Conservation (phyloP, 1,284 basidiomycete genomes). For the Trichosporon inkin region DNA sequence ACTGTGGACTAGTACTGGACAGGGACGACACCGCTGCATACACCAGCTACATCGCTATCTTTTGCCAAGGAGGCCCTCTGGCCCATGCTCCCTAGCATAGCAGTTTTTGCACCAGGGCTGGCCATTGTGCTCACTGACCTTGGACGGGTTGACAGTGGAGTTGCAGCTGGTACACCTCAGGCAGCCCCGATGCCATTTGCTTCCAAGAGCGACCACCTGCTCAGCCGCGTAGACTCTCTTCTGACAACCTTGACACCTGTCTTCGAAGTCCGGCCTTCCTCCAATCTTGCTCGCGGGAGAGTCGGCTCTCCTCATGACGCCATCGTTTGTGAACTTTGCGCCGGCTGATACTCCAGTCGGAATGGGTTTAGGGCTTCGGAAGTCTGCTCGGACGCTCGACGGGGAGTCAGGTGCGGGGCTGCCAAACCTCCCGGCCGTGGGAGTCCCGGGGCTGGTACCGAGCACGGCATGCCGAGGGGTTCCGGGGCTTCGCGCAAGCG, state of each 20-base stretch:
- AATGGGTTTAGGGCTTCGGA: constrained; percentile 18
- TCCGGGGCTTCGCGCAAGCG: background rate
- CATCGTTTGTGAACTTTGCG: constrained; percentile 5
- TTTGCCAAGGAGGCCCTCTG: constrained; percentile 41
- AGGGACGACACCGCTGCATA: background rate
- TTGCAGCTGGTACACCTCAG: constrained; percentile 42
- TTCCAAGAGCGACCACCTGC: constrained; percentile 32
- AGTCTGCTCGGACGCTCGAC: constrained; percentile 1
- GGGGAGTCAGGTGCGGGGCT: background rate
- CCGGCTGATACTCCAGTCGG: constrained; percentile 14
- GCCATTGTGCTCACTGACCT: constrained; percentile 59
- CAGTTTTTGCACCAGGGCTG: constrained; percentile 47
- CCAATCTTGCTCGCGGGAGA: constrained; percentile 35
- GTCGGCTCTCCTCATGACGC: constrained; percentile 14
- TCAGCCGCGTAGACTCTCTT: constrained; percentile 50
- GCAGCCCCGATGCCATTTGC: constrained; percentile 46
- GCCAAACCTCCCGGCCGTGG: background rate
- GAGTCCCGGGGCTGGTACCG: constrained; percentile 2
- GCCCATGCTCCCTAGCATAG: constrained; percentile 45
- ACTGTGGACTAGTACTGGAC: too few species aligned
- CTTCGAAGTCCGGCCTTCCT: constrained; percentile 33
- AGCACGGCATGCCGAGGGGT: background rate
- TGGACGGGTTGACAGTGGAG: constrained; percentile 41
- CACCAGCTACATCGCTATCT: constrained; percentile 18
- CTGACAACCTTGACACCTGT: constrained; percentile 42